Evolutionary conservation across 139 green algal species (phyloP), one percentile per base, ranked within the genome.

Genomic region (Coelastrella sp.): DNA sequence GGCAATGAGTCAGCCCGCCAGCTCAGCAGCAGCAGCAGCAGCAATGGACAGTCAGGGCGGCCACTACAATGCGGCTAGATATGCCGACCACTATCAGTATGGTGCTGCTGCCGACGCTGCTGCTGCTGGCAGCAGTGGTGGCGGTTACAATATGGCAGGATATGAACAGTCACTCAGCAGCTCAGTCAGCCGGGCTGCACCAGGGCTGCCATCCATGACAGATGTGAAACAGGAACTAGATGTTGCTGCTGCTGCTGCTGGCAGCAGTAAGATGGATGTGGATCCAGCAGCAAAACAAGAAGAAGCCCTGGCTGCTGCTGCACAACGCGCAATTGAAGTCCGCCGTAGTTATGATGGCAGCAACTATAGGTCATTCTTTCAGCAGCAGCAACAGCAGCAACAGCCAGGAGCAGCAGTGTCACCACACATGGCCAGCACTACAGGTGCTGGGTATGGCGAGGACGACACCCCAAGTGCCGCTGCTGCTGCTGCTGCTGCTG

Each of bases 261-360:
- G 7, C 15, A 59, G 74, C 74, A 59, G 25, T 22, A 9, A 58
- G 35, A 70, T 70, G 58, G 63, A 68, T 56, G 27, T 35, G 66
- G 84, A 73, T 24, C 25, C 63, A 17, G 66, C 35, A 56, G 20
- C 22, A 68, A 76, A 11, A 15, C 58, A 12, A 8, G 63, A 90
- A 0, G 85, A 90, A 7, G 57, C 12, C 4, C 73, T 84, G 7
- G 59, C 73, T 22, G 85, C 70, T 63, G 85, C 85, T 49, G 85
- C 85, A 4, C 85, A 84, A 59, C 58, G 24, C 0, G 85, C 85
- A 8, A 90, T 90, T 66, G 85, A 83, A 7, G 25, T 84, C 0
- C 73, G 85, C 1, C 58, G 85, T 12, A 84, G 59, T 58, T 84
- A 78, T 63, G 85, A 90, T 10, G 85, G 85, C n/a, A 84, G 59